Base-by-base conservation (phyloP, 2,329 filamentous ascomycete species). In the Curvularia eragrostidis region DNA sequence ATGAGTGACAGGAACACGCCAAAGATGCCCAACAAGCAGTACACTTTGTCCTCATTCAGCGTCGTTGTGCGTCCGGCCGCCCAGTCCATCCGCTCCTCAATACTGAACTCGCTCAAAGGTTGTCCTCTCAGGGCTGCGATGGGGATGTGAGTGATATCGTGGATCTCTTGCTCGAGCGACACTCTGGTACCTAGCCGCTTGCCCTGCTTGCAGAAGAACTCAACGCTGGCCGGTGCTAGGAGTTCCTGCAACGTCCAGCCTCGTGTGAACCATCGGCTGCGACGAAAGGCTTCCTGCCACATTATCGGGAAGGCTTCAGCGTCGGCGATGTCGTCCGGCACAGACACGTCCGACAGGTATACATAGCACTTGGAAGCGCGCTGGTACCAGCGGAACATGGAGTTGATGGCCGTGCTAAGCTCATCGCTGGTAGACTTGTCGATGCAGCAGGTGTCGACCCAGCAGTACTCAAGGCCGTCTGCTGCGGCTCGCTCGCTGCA, bases 41-140 rank as follows among this genome's bases (percentile, higher is more conserved):
- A 72, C 4, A 62, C 62, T 48, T 51, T 61, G 43, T 72, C 69
- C 49, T 72, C 68, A 13, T 64, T 57, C 10, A 57, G 1, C 24
- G 61, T 69, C 9, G 70, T 72, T 26, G 53, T 54, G 18, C 71
- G 64, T 18, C 28, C 43, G 3, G 61, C 62, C 10, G 61, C 62
- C 71, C 70, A 74, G 18, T 54, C 63, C 55, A 70, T 61, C 53
- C 68, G 59, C 26, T 69, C 58, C 7, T 65, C 54, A 28, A 69
- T 48, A 39, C 55, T 64, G 12, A 55, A 55, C 23, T 61, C 44
- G 19, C 44, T 30, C n/a, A n/a, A 15, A 64, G 62, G 49, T 39
- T 53, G 41, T 38, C 56, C 62, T 36, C 39, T 26, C 3, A 63
- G 28, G 1, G 39, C 57, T 7, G 32, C 30, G 9, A 56, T 13